These are phyloP conservation scores for Trichophyton verrucosum DNA, from an alignment of 2,329 filamentous ascomycete genomes.

Conservation along the genomic window DNA sequence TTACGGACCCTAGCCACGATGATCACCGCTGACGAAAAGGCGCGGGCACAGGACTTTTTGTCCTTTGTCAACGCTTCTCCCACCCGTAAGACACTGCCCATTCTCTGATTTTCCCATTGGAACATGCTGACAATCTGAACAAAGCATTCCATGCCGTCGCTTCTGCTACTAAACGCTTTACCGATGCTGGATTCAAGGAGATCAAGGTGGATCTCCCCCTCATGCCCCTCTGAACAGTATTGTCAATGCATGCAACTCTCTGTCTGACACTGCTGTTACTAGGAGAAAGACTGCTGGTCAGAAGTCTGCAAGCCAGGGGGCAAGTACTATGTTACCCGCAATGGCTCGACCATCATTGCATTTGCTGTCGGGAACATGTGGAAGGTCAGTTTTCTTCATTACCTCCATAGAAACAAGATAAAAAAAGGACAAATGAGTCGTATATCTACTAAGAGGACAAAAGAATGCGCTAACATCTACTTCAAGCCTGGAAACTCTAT, in stretches of 20 bases:
- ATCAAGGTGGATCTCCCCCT: conserved; percentile 48
- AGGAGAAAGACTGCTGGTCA: conserved; percentile 52
- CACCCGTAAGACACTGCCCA: conserved; percentile 52
- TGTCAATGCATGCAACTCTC: neutral
- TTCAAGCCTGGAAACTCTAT: conserved; percentile 66
- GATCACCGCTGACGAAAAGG: conserved; percentile 20
- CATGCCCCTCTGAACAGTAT: neutral
- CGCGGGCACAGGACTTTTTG: conserved; percentile 63
- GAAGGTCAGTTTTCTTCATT: conserved; percentile 11
- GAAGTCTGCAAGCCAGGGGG: conserved; percentile 61
- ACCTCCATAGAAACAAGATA: neutral
- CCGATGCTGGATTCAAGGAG: conserved; percentile 71
- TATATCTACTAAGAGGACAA: neutral
- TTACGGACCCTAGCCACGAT: conserved; percentile 15
- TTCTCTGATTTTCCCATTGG: conserved; percentile 1
- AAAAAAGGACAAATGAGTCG: neutral
- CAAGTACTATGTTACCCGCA: conserved; percentile 80
- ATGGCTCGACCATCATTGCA: conserved; percentile 72
- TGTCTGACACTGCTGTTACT: neutral
- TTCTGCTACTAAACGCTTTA: conserved; percentile 61
- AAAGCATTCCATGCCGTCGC: conserved; percentile 88
- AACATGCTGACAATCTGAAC: conserved; percentile 13
- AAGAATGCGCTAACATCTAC: neutral
- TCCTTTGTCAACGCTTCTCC: conserved; percentile 91
- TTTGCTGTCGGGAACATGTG: conserved; percentile 50